Percentiles rank a stretch among this genome's conserved stretches.
Conservation (phyloP, 306 rosid genomes). For the Cicer judaicum region DNA sequence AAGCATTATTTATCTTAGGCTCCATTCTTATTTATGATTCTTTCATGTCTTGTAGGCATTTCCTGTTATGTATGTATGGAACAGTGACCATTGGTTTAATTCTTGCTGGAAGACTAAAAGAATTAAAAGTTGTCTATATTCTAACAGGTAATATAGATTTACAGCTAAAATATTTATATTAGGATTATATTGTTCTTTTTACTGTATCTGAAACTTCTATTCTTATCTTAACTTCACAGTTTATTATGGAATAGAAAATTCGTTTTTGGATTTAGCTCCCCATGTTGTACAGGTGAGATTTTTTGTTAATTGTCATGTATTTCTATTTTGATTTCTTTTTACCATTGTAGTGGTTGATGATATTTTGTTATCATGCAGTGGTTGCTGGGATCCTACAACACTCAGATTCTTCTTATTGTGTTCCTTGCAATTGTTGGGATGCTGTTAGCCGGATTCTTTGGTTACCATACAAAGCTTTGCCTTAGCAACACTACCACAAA, state of each 20-base stretch:
- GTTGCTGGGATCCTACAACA: slow-evolving; percentile 85
- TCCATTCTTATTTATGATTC: slow-evolving; percentile 41
- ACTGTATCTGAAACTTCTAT: slow-evolving; percentile 41
- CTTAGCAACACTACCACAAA: slow-evolving; percentile 89
- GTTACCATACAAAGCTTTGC: slow-evolving; percentile 91
- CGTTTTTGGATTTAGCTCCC: slow-evolving; percentile 73
- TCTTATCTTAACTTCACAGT: slow-evolving; percentile 56
- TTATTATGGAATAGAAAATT: slow-evolving; percentile 80
- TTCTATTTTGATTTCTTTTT: slow-evolving; percentile 32
- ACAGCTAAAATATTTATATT: slow-evolving; percentile 21
- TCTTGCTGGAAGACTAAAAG: slow-evolving; percentile 81
- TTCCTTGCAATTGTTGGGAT: slow-evolving; percentile 77
- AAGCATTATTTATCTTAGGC: slow-evolving; percentile 19
- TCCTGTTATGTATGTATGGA: slow-evolving; percentile 85
- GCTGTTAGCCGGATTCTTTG: slow-evolving; percentile 80
- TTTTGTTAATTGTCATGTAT: slow-evolving; percentile 28
- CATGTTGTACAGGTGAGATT: slow-evolving; percentile 76
- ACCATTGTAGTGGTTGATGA: slow-evolving; percentile 26
- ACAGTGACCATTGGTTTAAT: slow-evolving; percentile 66
- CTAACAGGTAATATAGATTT: slow-evolving; percentile 68
- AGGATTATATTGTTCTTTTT: slow-evolving; percentile 36
- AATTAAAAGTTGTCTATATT: slow-evolving; percentile 66
- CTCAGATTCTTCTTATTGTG: slow-evolving; percentile 81
- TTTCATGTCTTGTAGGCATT: slow-evolving; percentile 76
- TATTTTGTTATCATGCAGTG: slow-evolving; percentile 61